Evolutionary conservation across 305 asterid species (phyloP).

Genomic region (Fraxinus angustifolia): DNA sequence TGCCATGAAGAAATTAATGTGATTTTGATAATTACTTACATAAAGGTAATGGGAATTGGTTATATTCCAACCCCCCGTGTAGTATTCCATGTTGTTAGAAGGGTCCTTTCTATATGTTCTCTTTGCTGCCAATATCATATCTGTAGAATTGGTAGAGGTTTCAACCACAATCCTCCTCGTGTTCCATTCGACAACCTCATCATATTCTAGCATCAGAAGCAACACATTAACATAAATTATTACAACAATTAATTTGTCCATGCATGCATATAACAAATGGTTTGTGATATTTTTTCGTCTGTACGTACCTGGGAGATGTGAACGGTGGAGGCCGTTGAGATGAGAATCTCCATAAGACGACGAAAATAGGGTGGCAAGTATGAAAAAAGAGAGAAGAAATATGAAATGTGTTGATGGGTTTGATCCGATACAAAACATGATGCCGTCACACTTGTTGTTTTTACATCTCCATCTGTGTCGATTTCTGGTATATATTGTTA

Average conservation of each 20-base stretch:
- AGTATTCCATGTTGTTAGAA: slow-evolving; percentile 12
- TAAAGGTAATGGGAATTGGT: slow-evolving; percentile 20
- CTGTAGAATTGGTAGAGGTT: slow-evolving; percentile 14
- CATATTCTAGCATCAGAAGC: not conserved
- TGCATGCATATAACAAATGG: not conserved
- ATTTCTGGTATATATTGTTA: not conserved
- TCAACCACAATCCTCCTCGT: slow-evolving; percentile 24
- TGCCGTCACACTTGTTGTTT: not conserved
- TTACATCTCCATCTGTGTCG: not conserved
- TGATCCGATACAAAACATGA: slow-evolving; percentile 24
- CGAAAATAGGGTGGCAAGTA: not conserved
- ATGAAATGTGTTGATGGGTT: slow-evolving; percentile 9
- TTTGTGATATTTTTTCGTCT: not conserved
- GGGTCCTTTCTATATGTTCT: slow-evolving; percentile 37
- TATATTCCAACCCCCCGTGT: slow-evolving; percentile 38
- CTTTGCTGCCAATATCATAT: slow-evolving; percentile 33
- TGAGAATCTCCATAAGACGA: slow-evolving; percentile 22
- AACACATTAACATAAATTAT: not conserved
- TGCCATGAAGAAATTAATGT: not conserved
- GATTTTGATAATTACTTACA: slow-evolving; percentile 17
- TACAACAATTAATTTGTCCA: not conserved
- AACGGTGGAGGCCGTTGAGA: slow-evolving; percentile 4
- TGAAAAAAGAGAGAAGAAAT: slow-evolving; percentile 14
- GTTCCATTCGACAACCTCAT: slow-evolving; percentile 10
- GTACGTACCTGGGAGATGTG: slow-evolving; percentile 11